phyloP scores from a whole-genome alignment of 345 rosid genomes.

The Rhodomyrtus tomentosa region DNA sequence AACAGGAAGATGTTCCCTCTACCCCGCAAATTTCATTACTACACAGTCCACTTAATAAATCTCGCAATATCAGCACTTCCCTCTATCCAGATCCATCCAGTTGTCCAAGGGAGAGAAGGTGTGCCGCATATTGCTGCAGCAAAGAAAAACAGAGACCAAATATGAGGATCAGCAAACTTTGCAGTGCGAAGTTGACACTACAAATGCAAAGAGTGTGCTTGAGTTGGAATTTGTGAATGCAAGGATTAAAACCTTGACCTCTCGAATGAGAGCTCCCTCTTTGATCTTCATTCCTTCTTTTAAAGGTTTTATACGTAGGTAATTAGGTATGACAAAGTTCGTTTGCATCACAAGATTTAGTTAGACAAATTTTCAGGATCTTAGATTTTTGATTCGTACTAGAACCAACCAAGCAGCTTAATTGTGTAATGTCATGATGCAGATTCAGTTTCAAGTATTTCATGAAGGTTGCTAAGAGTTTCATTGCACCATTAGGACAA shows the following conservation, averaged over 20 bases:
- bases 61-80: background rate
- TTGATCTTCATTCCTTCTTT: background rate
- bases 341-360: background rate
- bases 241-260: background rate
- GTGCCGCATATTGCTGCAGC: conserved; percentile 84
- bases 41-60: background rate
- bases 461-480: background rate
- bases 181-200: background rate
- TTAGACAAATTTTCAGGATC: background rate
- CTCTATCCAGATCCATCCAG: conserved; percentile 69
- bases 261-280: background rate
- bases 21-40: background rate
- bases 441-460: background rate
- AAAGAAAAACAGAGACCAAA: background rate
- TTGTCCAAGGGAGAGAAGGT: conserved; percentile 79
- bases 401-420: background rate
- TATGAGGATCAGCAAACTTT: background rate
- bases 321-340: background rate
- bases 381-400: background rate
- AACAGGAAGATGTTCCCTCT: background rate
- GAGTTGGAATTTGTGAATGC: background rate
- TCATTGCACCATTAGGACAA: background rate
- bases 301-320: background rate
- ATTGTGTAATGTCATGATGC: background rate
- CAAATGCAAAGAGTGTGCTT: background rate